Evolutionary conservation across 768 basidiomycete species (phyloP).

Genomic region (Candolleomyces efflorescens): DNA sequence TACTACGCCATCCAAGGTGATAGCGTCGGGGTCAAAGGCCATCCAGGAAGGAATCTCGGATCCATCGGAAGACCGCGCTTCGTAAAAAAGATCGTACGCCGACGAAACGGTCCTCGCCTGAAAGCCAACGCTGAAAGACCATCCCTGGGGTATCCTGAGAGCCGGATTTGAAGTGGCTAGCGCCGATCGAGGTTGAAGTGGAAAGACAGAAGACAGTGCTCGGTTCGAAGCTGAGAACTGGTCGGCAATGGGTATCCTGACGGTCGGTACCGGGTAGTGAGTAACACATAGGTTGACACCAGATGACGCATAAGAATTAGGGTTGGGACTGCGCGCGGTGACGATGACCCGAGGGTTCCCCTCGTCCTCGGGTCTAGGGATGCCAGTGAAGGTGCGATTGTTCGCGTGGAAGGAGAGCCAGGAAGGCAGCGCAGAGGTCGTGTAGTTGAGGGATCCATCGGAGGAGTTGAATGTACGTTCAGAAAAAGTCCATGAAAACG

Average conservation of each 20-base stretch:
- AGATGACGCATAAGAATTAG: slow-evolving; percentile 47
- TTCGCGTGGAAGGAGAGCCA: slow-evolving; percentile 76
- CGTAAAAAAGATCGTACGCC: slow-evolving; percentile 51
- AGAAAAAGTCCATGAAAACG: slow-evolving; percentile 70
- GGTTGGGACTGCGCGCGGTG: slow-evolving; percentile 48
- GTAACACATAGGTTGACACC: slow-evolving; percentile 56
- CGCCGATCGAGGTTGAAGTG: slow-evolving; percentile 56
- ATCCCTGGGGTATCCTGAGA: slow-evolving; percentile 70
- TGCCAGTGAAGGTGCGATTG: slow-evolving; percentile 63
- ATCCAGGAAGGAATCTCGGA: slow-evolving; percentile 74
- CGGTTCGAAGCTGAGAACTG: slow-evolving; percentile 61
- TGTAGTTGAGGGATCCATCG: slow-evolving; percentile 41
- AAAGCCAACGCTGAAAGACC: slow-evolving; percentile 92
- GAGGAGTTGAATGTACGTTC: slow-evolving; percentile 57
- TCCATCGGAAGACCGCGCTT: slow-evolving; percentile 61
- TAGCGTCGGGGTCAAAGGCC: slow-evolving; percentile 55
- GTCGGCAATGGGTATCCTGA: slow-evolving; percentile 47
- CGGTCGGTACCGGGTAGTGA: slow-evolving; percentile 43
- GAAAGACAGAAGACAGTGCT: slow-evolving; percentile 73
- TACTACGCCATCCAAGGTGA: slow-evolving; percentile 78
- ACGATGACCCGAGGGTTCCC: slow-evolving; percentile 60
- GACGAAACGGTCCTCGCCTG: slow-evolving; percentile 45
- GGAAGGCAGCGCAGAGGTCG: slow-evolving; percentile 53
- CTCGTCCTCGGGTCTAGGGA: slow-evolving; percentile 57
- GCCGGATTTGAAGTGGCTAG: slow-evolving; percentile 46